phyloP scores from a whole-genome alignment of 352 stramenopile genomes.

The Chrysophaeum taylorii region DNA sequence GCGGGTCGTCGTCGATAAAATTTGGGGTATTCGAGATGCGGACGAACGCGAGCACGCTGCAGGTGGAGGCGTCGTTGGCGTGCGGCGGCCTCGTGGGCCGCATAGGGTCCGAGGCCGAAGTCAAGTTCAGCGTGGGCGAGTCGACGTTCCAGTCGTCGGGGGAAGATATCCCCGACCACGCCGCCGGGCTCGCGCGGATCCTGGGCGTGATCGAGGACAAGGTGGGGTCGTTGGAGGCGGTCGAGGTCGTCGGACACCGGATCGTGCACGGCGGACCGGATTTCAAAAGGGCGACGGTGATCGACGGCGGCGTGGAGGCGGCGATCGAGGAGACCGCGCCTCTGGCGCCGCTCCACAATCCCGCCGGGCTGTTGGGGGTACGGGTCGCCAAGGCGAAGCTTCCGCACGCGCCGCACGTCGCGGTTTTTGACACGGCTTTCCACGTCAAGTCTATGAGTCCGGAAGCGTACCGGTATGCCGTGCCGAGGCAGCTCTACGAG shows the following conservation, averaged over 20 bases:
- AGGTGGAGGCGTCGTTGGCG: slow-evolving; percentile 52
- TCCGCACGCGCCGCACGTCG: slow-evolving; percentile 52
- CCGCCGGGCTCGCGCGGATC: slow-evolving; percentile 16
- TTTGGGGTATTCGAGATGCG: slow-evolving; percentile 56
- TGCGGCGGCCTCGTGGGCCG: slow-evolving; percentile 51
- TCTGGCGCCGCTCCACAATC: slow-evolving; percentile 70
- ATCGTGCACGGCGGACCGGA: slow-evolving; percentile 62
- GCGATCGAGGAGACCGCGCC: slow-evolving; percentile 51
- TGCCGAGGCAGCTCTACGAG: slow-evolving; percentile 62
- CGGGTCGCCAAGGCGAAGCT: slow-evolving; percentile 56
- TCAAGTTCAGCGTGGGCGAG: slow-evolving; percentile 48
- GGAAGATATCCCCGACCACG: slow-evolving; percentile 32
- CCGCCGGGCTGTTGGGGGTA: slow-evolving; percentile 70
- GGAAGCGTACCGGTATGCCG: slow-evolving; percentile 61
- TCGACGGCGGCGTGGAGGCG: slow-evolving; percentile 35
- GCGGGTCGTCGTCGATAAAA: slow-evolving; percentile 64
- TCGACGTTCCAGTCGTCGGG: slow-evolving; percentile 41
- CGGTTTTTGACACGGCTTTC: slow-evolving; percentile 79
- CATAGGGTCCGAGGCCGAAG: slow-evolving; percentile 51
- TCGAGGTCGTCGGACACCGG: slow-evolving; percentile 64
- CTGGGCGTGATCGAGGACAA: slow-evolving; percentile 17
- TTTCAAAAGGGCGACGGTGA: slow-evolving; percentile 26
- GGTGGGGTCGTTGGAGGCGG: slow-evolving; percentile 40
- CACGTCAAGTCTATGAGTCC: slow-evolving; percentile 66
- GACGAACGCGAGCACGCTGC: neutral